Conservation (phyloP, 345 rosid genomes). For the Syzygium oleosum region DNA sequence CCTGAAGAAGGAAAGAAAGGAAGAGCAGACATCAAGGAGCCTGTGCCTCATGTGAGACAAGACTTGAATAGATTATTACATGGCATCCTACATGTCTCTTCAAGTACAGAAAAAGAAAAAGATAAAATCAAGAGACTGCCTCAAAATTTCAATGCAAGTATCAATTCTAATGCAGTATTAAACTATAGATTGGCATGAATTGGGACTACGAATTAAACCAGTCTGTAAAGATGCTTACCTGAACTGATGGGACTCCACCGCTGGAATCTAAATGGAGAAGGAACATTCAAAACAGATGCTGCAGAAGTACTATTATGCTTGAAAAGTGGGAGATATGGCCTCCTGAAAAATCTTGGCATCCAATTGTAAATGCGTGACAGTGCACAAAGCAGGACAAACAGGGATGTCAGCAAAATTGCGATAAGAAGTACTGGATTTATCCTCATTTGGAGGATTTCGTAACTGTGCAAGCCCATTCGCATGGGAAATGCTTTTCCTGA, state of each 20-base stretch:
- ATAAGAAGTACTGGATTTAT: slow-evolving; percentile 59
- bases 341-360: slow-evolving; percentile 56
- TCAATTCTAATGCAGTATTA: neutral
- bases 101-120: neutral
- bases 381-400: slow-evolving; percentile 68
- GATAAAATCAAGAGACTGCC: neutral
- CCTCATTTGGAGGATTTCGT: slow-evolving; percentile 53
- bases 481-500: slow-evolving; percentile 73
- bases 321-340: slow-evolving; percentile 72
- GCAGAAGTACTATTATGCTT: slow-evolving; percentile 53
- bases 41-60: neutral
- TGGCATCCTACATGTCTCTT: neutral
- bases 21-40: neutral
- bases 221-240: slow-evolving; percentile 31
- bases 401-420: slow-evolving; percentile 43
- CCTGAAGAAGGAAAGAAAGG: neutral
- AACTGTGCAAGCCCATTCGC: slow-evolving; percentile 47
- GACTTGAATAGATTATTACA: neutral
- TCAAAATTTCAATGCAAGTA: neutral
- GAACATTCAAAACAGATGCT: slow-evolving; percentile 62
- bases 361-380: slow-evolving; percentile 64
- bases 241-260: slow-evolving; percentile 86
- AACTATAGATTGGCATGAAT: neutral
- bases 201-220: neutral
- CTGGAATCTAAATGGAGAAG: slow-evolving; percentile 70